phyloP scores from a whole-genome alignment of 2,329 filamentous ascomycete genomes.

The Penicillium aurantiogriseum region DNA sequence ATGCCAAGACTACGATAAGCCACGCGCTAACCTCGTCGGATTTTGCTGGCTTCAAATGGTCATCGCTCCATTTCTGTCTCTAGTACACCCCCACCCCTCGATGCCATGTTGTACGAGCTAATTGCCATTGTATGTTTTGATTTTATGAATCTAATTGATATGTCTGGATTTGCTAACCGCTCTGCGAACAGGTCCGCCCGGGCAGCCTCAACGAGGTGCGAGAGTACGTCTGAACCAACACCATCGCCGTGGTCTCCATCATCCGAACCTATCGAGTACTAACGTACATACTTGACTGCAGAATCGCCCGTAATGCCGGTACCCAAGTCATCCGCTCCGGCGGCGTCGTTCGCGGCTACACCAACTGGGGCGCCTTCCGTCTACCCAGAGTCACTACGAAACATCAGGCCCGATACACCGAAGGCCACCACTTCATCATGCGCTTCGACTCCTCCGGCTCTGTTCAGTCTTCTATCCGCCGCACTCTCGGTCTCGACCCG shows the following conservation, averaged over 20 bases:
- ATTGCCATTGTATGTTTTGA: slow-evolving; percentile 78
- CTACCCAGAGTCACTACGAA: slow-evolving; percentile 76
- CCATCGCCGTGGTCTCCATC: slow-evolving; percentile 3
- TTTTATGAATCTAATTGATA: background rate
- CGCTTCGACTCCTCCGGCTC: slow-evolving; percentile 79
- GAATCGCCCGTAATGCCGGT: slow-evolving; percentile 84
- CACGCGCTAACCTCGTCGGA: slow-evolving; percentile 23
- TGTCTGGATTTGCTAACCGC: slow-evolving; percentile 14
- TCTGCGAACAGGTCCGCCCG: slow-evolving; percentile 71
- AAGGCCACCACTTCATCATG: slow-evolving; percentile 97
- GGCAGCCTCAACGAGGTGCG: slow-evolving; percentile 88
- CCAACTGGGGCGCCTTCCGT: slow-evolving; percentile 92
- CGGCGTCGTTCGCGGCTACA: slow-evolving; percentile 86
- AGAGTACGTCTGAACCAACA: slow-evolving; percentile 64
- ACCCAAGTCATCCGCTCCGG: slow-evolving; percentile 76
- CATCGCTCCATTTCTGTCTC: slow-evolving; percentile 15
- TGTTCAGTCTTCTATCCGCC: slow-evolving; percentile 72
- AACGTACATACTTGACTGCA: slow-evolving; percentile 38
- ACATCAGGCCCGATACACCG: slow-evolving; percentile 78
- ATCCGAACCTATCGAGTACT: slow-evolving; percentile 7
- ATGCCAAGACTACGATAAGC: slow-evolving; percentile 33
- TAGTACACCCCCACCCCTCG: slow-evolving; percentile 24
- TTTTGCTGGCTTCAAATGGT: slow-evolving; percentile 24
- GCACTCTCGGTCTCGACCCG: slow-evolving; percentile 79
- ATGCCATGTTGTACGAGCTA: slow-evolving; percentile 89